These are phyloP conservation scores for Excoecaria agallocha DNA, from an alignment of 345 rosid species.

Conservation along the genomic window DNA sequence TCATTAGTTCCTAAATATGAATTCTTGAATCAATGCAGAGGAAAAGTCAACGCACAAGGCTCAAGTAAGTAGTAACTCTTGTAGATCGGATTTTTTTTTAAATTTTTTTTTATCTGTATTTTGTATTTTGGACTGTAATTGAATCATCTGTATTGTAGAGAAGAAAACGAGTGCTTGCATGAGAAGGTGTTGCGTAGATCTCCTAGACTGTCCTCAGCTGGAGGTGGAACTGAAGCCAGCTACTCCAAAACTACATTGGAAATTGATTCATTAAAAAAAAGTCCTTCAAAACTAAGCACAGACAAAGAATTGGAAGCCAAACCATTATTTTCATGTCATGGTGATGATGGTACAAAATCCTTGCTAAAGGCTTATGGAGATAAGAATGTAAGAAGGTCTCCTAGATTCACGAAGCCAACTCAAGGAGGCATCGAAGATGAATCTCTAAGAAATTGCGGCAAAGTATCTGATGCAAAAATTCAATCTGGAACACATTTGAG, in stretches of 20 bases:
- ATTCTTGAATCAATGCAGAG: slow-evolving; percentile 30
- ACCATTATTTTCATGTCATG: slow-evolving; percentile 19
- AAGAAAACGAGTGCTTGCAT: not conserved
- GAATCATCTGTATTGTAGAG: slow-evolving; percentile 6
- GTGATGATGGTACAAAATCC: slow-evolving; percentile 10
- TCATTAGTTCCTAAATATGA: not conserved
- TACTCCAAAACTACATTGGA: slow-evolving; percentile 12
- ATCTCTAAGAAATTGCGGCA: slow-evolving; percentile 18
- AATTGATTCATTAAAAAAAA: slow-evolving; percentile 10
- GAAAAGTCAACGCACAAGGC: slow-evolving; percentile 10
- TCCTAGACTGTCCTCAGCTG: slow-evolving; percentile 25
- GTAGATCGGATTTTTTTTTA: not conserved
- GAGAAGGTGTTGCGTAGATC: slow-evolving; percentile 18
- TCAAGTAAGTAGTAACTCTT: slow-evolving; percentile 35
- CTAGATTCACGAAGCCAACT: not conserved
- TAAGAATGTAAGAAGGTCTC: slow-evolving; percentile 29
- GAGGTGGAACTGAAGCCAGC: slow-evolving; percentile 13
- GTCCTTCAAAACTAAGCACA: slow-evolving; percentile 13
- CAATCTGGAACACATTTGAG: not conserved
- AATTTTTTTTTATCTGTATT: too few species aligned
- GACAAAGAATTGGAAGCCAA: slow-evolving; percentile 11
- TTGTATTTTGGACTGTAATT: not conserved
- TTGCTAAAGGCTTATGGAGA: slow-evolving; percentile 8
- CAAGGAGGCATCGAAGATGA: not conserved
- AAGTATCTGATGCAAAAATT: slow-evolving; percentile 18